Percentiles rank a stretch among this genome's conserved stretches.
These are phyloP conservation scores for Glonium stellatum DNA, from an alignment of 495 filamentous ascomycete genomes.

Conservation along the genomic window DNA sequence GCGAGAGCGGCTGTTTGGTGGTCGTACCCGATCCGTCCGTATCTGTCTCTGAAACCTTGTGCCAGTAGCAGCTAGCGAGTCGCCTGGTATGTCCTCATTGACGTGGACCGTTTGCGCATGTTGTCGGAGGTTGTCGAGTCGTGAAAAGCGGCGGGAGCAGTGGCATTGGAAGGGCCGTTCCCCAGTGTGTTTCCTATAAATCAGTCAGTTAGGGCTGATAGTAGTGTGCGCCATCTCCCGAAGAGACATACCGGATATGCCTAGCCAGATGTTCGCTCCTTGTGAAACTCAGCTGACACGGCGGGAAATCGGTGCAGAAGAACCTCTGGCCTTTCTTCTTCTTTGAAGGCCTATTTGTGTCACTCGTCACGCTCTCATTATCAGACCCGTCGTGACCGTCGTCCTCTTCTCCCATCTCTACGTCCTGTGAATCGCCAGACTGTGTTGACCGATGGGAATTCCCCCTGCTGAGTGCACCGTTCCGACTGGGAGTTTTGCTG, in stretches of 20 bases:
- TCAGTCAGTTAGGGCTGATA: not conserved
- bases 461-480: conserved; percentile 45
- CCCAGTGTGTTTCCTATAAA: conserved; percentile 83
- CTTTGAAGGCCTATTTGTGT: conserved; percentile 60
- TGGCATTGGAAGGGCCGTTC: conserved; percentile 97
- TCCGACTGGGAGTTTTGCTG: conserved; percentile 33
- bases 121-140: conserved; percentile 90
- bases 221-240: not conserved
- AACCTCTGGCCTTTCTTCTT: conserved; percentile 98
- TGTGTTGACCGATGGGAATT: conserved; percentile 57
- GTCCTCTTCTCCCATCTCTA: conserved; percentile 71
- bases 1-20: conserved; percentile 61
- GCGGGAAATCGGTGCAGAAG: conserved; percentile 94
- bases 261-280: conserved; percentile 92
- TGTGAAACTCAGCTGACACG: conserved; percentile 91
- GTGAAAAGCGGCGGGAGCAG: conserved; percentile 90
- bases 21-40: conserved; percentile 73
- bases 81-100: conserved; percentile 90
- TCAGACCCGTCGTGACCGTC: conserved; percentile 70
- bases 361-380: conserved; percentile 64
- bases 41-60: conserved; percentile 93
- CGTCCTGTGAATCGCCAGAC: conserved; percentile 64
- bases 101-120: conserved; percentile 97
- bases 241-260: conserved; percentile 69
- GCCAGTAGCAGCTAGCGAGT: conserved; percentile 89